These are phyloP conservation scores for Lolium perenne DNA, from an alignment of 176 grass and related monocot genomes.

Conservation along the genomic window DNA sequence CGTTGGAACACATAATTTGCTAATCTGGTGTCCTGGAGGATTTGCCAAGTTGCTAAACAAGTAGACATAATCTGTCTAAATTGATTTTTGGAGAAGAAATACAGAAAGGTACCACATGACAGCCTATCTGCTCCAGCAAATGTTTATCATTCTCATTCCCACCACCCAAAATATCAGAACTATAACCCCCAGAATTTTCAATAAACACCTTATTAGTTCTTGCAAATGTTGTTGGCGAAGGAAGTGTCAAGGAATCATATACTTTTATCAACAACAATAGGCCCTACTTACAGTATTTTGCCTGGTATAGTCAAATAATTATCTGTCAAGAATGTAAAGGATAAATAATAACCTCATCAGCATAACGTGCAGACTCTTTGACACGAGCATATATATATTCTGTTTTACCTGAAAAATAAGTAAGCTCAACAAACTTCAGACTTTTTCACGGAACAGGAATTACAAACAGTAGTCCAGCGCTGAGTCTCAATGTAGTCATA, in stretches of 20 bases:
- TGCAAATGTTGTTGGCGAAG: slow-evolving; percentile 8
- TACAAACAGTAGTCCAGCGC: neutral
- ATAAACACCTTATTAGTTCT: slow-evolving; percentile 24
- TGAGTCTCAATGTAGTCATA: neutral
- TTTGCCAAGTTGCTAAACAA: neutral
- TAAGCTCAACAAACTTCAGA: slow-evolving; percentile 13
- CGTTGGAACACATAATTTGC: slow-evolving; percentile 4
- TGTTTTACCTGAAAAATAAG: slow-evolving; percentile 75
- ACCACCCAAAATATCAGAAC: neutral
- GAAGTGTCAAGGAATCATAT: neutral
- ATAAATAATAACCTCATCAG: slow-evolving; percentile 69
- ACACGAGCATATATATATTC: slow-evolving; percentile 87
- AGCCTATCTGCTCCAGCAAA: slow-evolving; percentile 3
- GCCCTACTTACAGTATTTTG: neutral
- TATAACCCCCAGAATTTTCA: slow-evolving; percentile 32
- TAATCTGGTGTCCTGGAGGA: neutral
- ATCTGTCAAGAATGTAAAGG: slow-evolving; percentile 14
- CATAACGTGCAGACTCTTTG: slow-evolving; percentile 66
- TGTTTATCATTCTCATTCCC: slow-evolving; percentile 19
- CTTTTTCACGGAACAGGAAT: slow-evolving; percentile 12
- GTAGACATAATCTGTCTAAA: slow-evolving; percentile 1
- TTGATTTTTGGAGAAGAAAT: slow-evolving; percentile 6
- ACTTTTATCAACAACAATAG: neutral
- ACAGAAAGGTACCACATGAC: slow-evolving; percentile 16
- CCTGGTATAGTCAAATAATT: neutral